Evolutionary conservation across 257 asterid genomes (phyloP).

Genomic region (Schizonepeta tenuifolia): DNA sequence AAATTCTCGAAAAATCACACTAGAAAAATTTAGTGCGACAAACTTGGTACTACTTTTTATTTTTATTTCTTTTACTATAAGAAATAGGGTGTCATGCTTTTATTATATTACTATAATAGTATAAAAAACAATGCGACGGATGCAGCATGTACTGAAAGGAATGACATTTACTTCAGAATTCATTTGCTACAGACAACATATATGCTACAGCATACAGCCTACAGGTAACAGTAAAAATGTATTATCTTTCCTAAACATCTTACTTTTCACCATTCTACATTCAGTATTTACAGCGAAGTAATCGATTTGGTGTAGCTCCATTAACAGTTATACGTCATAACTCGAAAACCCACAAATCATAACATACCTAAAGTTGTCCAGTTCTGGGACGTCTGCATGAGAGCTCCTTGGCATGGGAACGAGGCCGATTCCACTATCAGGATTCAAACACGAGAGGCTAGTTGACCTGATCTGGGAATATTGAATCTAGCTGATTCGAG

Average conservation of each 20-base stretch:
- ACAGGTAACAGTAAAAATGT: no score
- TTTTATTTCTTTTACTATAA: no score
- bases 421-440: not conserved
- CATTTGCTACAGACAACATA: no score
- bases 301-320: not conserved
- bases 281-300: conserved; percentile 23
- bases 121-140: no score
- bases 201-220: no score
- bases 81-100: no score
- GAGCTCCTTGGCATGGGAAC: conserved; percentile 29
- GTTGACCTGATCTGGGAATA: not conserved
- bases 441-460: conserved; percentile 13
- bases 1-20: no score
- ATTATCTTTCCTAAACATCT: conserved; percentile 3
- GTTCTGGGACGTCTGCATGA: not conserved
- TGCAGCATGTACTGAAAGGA: no score
- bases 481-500: conserved; percentile 18
- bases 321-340: not conserved
- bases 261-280: not conserved
- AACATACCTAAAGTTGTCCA: conserved; percentile 5
- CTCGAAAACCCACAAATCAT: conserved; percentile 11
- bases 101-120: no score
- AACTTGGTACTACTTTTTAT: no score
- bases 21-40: no score
- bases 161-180: no score